phyloP scores from a whole-genome alignment of 805 yeast species.

The Hanseniaspora vineae region DNA sequence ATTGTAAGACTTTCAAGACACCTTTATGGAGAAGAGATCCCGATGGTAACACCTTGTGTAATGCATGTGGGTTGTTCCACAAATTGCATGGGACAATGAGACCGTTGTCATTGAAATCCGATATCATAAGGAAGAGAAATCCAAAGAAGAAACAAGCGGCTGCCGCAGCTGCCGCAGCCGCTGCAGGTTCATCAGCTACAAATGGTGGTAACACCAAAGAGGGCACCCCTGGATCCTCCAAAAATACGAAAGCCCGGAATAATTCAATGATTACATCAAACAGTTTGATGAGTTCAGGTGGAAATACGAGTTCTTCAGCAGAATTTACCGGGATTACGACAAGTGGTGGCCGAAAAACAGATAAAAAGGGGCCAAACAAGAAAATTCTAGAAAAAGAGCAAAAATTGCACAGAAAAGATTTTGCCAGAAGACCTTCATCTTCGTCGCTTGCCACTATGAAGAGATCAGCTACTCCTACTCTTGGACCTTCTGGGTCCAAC shows the following conservation, averaged over 20 bases:
- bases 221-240: neutral
- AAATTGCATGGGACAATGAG: constrained; percentile 92
- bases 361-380: constrained; percentile 2
- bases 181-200: neutral
- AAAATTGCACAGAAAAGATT: neutral
- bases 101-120: constrained; percentile 82
- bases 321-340: constrained; percentile 7
- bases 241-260: neutral
- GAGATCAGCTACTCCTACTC: neutral
- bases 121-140: constrained; percentile 74
- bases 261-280: no score
- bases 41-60: constrained; percentile 84
- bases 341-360: constrained; percentile 7
- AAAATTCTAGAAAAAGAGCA: neutral
- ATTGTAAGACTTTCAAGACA: constrained; percentile 84
- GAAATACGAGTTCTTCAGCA: neutral
- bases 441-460: constrained; percentile 5
- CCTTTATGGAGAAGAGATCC: constrained; percentile 94
- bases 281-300: neutral
- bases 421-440: constrained; percentile 3
- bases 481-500: neutral
- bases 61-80: constrained; percentile 89
- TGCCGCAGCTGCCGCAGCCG: constrained; percentile 1
- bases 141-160: constrained; percentile 42
- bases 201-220: neutral